Evolutionary conservation across 441 rosid species (phyloP), one percentile per base, ranked within the genome.

Genomic region (Adansonia gregorii): DNA sequence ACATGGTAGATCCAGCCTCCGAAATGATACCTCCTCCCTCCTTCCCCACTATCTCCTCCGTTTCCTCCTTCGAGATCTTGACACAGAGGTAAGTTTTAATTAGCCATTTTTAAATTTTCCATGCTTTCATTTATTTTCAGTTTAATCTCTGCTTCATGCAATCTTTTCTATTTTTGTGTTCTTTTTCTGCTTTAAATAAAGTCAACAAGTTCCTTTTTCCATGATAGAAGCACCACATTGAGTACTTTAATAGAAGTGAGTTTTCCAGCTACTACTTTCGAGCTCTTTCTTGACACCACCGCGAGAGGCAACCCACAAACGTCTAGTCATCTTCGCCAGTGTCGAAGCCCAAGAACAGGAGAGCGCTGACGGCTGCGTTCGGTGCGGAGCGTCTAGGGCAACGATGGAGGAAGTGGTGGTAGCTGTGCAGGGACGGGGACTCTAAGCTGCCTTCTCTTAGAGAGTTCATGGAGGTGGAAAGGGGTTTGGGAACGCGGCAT

Each of bases 131-230:
- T 68, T 19, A 1, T 12, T 27, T 64, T 24, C 8, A n/a, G 20
- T 70, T 73, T 41, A 22, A 1, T 20, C 10, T 24, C 49, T 17
- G 0, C 3, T 56, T 15, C 35, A 39, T 39, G 9, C 48, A 58
- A 24, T 15, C 2, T 11, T 22, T 8, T 27, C 15, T 14, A 4
- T 11, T 51, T 41, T 1, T 17, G 8, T 20, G 10, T 39, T 35
- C 73, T 70, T 27, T 27, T 27, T 27, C 35, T 27, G 35, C 35
- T 27, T 27, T 27, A 19, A 54, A 49, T 67, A 35, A 51, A 92
- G 98, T 94, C 98, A 2, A 94, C 97, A 52, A 96, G 96, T 9
- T 92, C 97, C 1, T 94, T 94, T 89, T 94, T 94, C 85, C 97
- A 91, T 71, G 98, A 94, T 59, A 85, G 97, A 86, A 94, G 98